A percentile compares a stretch with the other conserved stretches of the same genome.
Conservation (phyloP, 495 filamentous ascomycete genomes). For the Penicillium arizonense region DNA sequence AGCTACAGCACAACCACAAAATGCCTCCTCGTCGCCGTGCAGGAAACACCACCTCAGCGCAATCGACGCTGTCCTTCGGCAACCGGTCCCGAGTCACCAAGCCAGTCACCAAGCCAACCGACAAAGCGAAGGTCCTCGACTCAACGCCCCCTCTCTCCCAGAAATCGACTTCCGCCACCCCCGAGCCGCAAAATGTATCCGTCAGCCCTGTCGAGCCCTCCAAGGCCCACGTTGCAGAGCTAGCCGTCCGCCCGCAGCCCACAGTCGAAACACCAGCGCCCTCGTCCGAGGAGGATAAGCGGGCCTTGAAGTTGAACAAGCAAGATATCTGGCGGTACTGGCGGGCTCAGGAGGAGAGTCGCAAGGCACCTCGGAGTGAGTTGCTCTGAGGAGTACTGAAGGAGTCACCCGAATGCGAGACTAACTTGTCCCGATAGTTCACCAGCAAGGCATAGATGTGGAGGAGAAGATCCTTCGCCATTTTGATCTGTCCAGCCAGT, state of each 20-base stretch:
- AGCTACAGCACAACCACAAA: slow-evolving; percentile 10
- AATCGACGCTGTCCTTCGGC: slow-evolving; percentile 76
- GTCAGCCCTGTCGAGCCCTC: slow-evolving; percentile 21
- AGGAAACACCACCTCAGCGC: slow-evolving; percentile 47
- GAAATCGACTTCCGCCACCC: slow-evolving; percentile 26
- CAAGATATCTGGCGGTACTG: slow-evolving; percentile 71
- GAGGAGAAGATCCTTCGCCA: slow-evolving; percentile 84
- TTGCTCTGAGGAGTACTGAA: background rate
- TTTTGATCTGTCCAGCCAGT: slow-evolving; percentile 85
- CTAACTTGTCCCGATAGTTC: slow-evolving; percentile 46
- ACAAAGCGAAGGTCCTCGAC: slow-evolving; percentile 51
- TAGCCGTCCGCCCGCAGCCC: slow-evolving; percentile 44
- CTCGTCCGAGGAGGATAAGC: slow-evolving; percentile 48
- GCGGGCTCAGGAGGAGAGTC: slow-evolving; percentile 59
- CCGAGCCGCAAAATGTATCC: slow-evolving; percentile 25
- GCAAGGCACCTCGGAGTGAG: slow-evolving; percentile 51
- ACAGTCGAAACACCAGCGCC: slow-evolving; percentile 40
- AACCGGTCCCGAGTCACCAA: slow-evolving; percentile 72
- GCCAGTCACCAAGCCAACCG: slow-evolving; percentile 46
- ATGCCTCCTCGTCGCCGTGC: slow-evolving; percentile 72
- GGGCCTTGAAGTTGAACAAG: slow-evolving; percentile 59
- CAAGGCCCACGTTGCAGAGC: slow-evolving; percentile 47
- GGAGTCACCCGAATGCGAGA: background rate
- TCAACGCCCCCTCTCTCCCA: slow-evolving; percentile 30
- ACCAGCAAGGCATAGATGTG: slow-evolving; percentile 67